These are phyloP conservation scores for Eucalyptus polyanthemos DNA, from an alignment of 345 rosid species.

Conservation along the genomic window DNA sequence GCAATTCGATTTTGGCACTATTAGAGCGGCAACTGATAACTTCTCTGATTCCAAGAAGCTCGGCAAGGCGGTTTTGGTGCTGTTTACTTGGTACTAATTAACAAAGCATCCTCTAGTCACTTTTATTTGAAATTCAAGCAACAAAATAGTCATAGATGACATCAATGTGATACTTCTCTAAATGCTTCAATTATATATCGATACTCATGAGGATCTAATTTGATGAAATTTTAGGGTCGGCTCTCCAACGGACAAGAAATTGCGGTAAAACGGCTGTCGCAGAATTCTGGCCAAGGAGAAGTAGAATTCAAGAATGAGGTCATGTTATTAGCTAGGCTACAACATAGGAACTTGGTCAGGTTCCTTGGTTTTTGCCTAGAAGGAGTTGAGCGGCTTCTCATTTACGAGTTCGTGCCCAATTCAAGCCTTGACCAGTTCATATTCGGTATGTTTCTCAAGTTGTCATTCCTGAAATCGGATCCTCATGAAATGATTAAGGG, in stretches of 20 bases:
- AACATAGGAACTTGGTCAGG: conserved; percentile 30
- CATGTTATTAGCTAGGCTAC: conserved; percentile 18
- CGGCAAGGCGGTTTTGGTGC: conserved; percentile 12
- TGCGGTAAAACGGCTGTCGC: conserved; percentile 16
- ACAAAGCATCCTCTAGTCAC: not conserved
- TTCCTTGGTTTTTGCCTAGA: conserved; percentile 27
- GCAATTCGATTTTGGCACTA: not conserved
- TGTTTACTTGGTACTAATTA: conserved; percentile 5
- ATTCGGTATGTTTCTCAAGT: conserved; percentile 2
- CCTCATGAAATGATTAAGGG: not conserved
- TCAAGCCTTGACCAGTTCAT: conserved; percentile 27
- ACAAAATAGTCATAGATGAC: not conserved
- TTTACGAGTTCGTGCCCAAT: conserved; percentile 36
- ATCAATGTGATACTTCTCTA: not conserved
- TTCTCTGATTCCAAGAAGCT: conserved; percentile 11
- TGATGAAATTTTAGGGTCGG: not conserved
- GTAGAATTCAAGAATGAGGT: conserved; percentile 30
- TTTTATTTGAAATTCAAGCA: not conserved
- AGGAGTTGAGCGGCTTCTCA: conserved; percentile 23
- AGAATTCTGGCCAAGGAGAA: conserved; percentile 19
- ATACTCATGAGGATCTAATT: not conserved
- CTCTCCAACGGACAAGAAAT: conserved; percentile 7
- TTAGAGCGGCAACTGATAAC: not conserved
- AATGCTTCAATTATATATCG: not conserved
- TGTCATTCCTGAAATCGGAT: not conserved